A percentile compares a stretch with the other conserved stretches of the same genome.
Conservation (phyloP, 192 early-diverging fungal genomes). For the Linderina pennispora region DNA sequence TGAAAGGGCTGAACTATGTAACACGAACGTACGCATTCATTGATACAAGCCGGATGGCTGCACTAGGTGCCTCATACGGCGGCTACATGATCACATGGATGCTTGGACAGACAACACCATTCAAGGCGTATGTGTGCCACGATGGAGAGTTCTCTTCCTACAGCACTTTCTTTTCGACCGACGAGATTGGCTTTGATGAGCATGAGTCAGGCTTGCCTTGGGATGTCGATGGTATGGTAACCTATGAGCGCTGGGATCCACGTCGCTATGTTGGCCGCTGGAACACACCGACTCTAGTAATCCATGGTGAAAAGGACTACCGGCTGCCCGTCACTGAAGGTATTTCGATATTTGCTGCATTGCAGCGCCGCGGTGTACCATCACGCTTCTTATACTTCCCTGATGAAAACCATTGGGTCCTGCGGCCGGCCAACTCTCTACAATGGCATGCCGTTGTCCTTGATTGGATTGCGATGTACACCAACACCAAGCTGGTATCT, state of each 20-base stretch:
- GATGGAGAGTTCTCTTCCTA: constrained; percentile 71
- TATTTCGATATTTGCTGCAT: constrained; percentile 66
- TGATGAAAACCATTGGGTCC: constrained; percentile 71
- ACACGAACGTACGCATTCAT: constrained; percentile 42
- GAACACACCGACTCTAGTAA: constrained; percentile 73
- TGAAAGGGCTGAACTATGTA: constrained; percentile 58
- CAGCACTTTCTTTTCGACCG: constrained; percentile 61
- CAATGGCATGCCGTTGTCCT: constrained; percentile 68
- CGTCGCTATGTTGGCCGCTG: constrained; percentile 60
- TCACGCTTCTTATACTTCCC: constrained; percentile 70
- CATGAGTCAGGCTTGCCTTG: constrained; percentile 62
- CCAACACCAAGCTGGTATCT: no score
- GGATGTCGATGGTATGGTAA: constrained; percentile 44
- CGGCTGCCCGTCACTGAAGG: constrained; percentile 66
- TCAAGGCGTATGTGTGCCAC: constrained; percentile 71
- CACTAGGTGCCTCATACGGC: constrained; percentile 72
- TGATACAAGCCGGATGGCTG: constrained; percentile 53
- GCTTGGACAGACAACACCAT: constrained; percentile 67
- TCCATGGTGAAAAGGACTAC: constrained; percentile 67
- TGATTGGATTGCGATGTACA: constrained; percentile 51
- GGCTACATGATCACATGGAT: constrained; percentile 88
- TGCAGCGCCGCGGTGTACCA: constrained; percentile 64
- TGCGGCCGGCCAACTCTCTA: constrained; percentile 70
- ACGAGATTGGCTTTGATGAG: constrained; percentile 74
- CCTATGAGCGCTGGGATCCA: constrained; percentile 69